phyloP scores from a whole-genome alignment of 1,284 basidiomycete genomes.

The Omphalotus olearius region DNA sequence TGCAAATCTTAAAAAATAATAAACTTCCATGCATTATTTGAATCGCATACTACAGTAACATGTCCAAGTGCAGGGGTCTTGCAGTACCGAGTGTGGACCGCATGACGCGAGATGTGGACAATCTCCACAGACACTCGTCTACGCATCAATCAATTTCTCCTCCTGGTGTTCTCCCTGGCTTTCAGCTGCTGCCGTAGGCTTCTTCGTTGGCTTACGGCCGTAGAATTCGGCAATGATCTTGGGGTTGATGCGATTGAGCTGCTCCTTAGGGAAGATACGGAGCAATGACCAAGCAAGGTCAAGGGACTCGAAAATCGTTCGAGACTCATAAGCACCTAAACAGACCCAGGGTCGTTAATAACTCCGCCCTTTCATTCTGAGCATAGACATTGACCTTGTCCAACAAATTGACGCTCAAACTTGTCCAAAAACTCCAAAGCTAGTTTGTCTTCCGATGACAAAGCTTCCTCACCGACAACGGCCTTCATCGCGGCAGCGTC shows the following conservation, averaged over 20 bases:
- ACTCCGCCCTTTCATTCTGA: background rate
- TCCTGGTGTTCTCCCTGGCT: conserved; percentile 37
- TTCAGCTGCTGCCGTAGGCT: conserved; percentile 48
- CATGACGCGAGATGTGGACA: background rate
- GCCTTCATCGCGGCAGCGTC: conserved; percentile 99
- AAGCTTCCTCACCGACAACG: conserved; percentile 97
- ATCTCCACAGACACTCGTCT: conserved; percentile 6
- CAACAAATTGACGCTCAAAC: conserved; percentile 93
- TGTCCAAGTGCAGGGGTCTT: background rate
- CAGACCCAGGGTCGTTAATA: background rate
- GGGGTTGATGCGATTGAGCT: conserved; percentile 93
- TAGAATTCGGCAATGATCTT: conserved; percentile 89
- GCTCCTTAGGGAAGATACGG: conserved; percentile 98
- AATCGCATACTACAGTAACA: background rate
- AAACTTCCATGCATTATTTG: background rate
- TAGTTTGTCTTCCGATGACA: conserved; percentile 91
- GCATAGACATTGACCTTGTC: conserved; percentile 63
- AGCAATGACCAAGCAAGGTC: conserved; percentile 97
- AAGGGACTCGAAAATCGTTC: conserved; percentile 96
- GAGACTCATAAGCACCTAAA: conserved; percentile 88
- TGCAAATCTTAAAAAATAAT: background rate
- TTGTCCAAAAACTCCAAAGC: conserved; percentile 92
- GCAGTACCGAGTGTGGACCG: background rate
- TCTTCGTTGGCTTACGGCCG: conserved; percentile 70
- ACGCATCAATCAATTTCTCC: conserved; percentile 57